Evolutionary conservation across 345 rosid genomes (phyloP).

Genomic region (Psidium guajava): DNA sequence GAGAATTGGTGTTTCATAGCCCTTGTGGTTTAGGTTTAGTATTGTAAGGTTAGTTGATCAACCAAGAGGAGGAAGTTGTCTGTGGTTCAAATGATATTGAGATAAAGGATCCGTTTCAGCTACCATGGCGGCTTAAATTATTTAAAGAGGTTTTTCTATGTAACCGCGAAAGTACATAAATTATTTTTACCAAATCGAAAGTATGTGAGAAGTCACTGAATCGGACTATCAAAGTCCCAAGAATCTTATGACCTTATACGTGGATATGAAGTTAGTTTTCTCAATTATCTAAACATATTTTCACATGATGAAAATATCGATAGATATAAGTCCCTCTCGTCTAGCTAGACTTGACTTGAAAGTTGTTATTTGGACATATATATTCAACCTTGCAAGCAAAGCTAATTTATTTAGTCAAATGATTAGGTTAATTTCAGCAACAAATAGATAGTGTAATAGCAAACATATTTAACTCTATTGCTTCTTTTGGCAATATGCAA

Average conservation of each 20-base stretch:
- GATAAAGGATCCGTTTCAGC: background rate
- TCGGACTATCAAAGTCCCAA: background rate
- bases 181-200: background rate
- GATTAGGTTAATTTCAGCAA: background rate
- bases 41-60: background rate
- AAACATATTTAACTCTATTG: background rate
- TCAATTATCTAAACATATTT: background rate
- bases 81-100: too few relatives aligned
- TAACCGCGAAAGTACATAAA: background rate
- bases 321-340: background rate
- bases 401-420: background rate
- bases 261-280: background rate
- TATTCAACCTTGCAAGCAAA: background rate
- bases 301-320: background rate
- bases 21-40: background rate
- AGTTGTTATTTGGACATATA: background rate
- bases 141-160: background rate
- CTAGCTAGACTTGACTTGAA: background rate
- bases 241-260: background rate
- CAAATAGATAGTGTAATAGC: background rate
- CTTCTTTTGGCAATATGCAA: background rate
- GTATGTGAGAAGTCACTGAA: background rate
- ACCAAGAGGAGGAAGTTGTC: too few relatives aligned
- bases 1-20: background rate
- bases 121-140: background rate